Evolutionary conservation across 768 basidiomycete genomes (phyloP), one percentile per base, ranked within the genome.

Genomic region (Collybia nuda): DNA sequence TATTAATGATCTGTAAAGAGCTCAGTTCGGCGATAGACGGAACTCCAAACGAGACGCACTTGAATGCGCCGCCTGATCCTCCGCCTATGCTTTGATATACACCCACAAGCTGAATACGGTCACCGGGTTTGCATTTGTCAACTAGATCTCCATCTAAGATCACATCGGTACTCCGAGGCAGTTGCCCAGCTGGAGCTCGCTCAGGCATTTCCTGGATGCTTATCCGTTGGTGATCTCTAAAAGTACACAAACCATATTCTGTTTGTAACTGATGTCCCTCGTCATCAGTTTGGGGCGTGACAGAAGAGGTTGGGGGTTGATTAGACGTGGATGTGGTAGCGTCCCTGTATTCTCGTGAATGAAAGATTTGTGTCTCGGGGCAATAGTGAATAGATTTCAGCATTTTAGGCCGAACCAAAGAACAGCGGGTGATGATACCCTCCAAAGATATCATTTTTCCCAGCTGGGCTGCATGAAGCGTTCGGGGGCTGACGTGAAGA

Each of bases 131-230:
- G 67, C 93, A 97, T 62, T 84, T 87, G 71, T 99, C 97, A 26
- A 99, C 97, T 44, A 98, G 74, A 67, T 99, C 97, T 56, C 97
- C 95, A 58, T 97, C 96, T 56, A 98, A 70, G 40, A 98, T 90
- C 46, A 98, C 88, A 67, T 99, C 97, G 29, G 93, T 94, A 61
- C 94, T 95, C 42, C 97, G 81, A 40, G 97, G 97, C 23, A 99
- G 77, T 67, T 98, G 96, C 23, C 97, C 97, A 39, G 97, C 90
- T 21, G 97, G 97, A 12, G 97, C 95, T 19, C 97, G 85, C 70
- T 99, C 97, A 2, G 97, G 97, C 96, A 99, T 98, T 65, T 99
- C 97, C 72, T 99, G 97, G 55, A 99, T 98, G 67, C 86, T 93
- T 64, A 98, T 91, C 56, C 93, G 85, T 69, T 99, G 97, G 68